These are phyloP conservation scores for Sarcomyxa edulis DNA, from an alignment of 768 basidiomycete species.

Conservation along the genomic window DNA sequence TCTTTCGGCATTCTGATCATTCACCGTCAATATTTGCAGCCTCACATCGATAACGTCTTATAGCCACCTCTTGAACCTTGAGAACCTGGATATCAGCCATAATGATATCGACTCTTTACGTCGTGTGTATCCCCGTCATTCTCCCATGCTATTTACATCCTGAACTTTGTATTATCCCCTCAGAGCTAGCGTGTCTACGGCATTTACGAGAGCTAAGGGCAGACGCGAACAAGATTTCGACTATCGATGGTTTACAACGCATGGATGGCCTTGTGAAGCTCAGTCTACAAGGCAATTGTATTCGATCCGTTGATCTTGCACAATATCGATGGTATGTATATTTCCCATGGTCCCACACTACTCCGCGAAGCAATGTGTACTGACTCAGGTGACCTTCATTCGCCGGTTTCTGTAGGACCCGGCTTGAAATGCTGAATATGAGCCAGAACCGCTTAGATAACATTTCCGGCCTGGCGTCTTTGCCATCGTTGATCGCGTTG, in stretches of 20 bases:
- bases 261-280: slow-evolving; percentile 83
- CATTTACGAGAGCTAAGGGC: slow-evolving; percentile 86
- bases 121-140: slow-evolving; percentile 49
- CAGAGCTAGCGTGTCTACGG: slow-evolving; percentile 80
- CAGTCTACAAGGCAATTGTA: slow-evolving; percentile 70
- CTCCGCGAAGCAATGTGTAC: slow-evolving; percentile 6
- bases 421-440: slow-evolving; percentile 79
- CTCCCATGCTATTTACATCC: slow-evolving; percentile 8
- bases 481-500: slow-evolving; percentile 63
- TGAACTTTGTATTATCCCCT: slow-evolving; percentile 9
- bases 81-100: slow-evolving; percentile 84
- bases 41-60: slow-evolving; percentile 86
- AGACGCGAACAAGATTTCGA: slow-evolving; percentile 78
- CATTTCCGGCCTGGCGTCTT: slow-evolving; percentile 54
- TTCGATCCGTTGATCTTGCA: slow-evolving; percentile 56
- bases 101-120: slow-evolving; percentile 86
- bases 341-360: slow-evolving; percentile 10
- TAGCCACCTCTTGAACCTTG: slow-evolving; percentile 79
- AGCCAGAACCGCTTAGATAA: slow-evolving; percentile 65
- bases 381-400: slow-evolving; percentile 7
- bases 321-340: slow-evolving; percentile 62
- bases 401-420: slow-evolving; percentile 41
- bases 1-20: background rate
- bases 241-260: slow-evolving; percentile 68
- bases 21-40: slow-evolving; percentile 28